Conservation (phyloP, 2,329 filamentous ascomycete species). For the Fusarium mundagurra region DNA sequence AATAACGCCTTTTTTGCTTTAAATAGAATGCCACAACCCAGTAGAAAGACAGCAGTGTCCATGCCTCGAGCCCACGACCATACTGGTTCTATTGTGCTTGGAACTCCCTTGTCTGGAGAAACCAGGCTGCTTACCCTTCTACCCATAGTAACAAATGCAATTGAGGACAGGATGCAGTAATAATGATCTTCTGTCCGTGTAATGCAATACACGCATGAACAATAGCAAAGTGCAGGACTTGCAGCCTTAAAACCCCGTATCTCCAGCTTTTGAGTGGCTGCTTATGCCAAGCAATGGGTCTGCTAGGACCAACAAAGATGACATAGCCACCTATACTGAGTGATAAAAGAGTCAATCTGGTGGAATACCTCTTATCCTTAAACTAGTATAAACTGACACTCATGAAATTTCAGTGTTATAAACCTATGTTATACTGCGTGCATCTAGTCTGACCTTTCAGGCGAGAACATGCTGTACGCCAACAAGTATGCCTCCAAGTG, state of each 20-base stretch:
- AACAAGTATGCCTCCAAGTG: background rate
- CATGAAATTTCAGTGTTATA: too few relatives aligned
- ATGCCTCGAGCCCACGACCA: background rate
- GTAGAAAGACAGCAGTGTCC: background rate
- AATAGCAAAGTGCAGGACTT: background rate
- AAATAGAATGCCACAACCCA: background rate
- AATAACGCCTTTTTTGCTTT: background rate
- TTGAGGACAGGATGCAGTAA: background rate
- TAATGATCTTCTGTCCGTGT: background rate
- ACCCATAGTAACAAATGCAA: background rate
- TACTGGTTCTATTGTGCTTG: background rate
- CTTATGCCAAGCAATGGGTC: background rate
- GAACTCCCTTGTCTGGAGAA: background rate
- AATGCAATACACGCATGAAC: background rate
- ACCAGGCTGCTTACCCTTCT: background rate
- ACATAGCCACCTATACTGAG: background rate
- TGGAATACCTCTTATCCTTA: background rate
- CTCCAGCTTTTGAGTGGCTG: background rate
- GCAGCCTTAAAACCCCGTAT: background rate
- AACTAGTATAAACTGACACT: background rate
- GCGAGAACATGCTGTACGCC: background rate
- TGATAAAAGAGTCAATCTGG: background rate
- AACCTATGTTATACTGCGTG: too few relatives aligned
- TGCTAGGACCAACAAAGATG: accelerated
- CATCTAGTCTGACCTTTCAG: too few relatives aligned